Percentiles rank a stretch among this genome's conserved stretches.
These are phyloP conservation scores for Leptodermis oblonga DNA, from an alignment of 257 asterid genomes.

Conservation along the genomic window DNA sequence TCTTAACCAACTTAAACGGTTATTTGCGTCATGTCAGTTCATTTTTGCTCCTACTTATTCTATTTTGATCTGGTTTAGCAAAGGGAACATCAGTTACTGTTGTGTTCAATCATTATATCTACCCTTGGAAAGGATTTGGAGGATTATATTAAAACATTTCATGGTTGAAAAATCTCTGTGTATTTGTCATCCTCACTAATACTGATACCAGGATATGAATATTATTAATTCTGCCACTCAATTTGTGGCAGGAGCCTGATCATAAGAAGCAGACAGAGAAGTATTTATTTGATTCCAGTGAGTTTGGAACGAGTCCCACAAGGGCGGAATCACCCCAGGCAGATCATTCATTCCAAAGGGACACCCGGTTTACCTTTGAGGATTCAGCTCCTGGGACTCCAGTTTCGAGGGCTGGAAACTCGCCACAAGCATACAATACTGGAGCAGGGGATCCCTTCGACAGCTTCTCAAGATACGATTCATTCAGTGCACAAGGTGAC, in stretches of 20 bases:
- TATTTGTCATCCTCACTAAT: not conserved
- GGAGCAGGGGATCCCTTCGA: conserved; percentile 62
- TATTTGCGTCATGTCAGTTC: not conserved
- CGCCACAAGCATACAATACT: conserved; percentile 54
- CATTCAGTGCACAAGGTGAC: conserved; percentile 53
- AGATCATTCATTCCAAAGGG: conserved; percentile 48
- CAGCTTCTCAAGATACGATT: conserved; percentile 76
- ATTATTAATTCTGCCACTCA: not conserved
- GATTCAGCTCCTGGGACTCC: conserved; percentile 80
- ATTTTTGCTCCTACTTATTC: not conserved
- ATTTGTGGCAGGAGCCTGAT: conserved; percentile 56
- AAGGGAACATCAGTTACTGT: not conserved
- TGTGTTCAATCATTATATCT: not conserved
- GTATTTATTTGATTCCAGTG: conserved; percentile 74
- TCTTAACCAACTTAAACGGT: not conserved
- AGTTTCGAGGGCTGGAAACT: conserved; percentile 59
- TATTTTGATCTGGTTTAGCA: not conserved
- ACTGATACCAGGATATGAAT: conserved; percentile 4
- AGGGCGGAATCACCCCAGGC: conserved; percentile 56
- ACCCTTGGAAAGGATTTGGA: not conserved
- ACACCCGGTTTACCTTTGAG: conserved; percentile 57
- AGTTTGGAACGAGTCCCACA: conserved; percentile 62
- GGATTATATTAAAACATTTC: not conserved
- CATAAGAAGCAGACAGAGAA: conserved; percentile 57
- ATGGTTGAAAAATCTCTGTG: not conserved